These are phyloP conservation scores for Comarum palustre DNA, from an alignment of 306 rosid species.

Conservation along the genomic window DNA sequence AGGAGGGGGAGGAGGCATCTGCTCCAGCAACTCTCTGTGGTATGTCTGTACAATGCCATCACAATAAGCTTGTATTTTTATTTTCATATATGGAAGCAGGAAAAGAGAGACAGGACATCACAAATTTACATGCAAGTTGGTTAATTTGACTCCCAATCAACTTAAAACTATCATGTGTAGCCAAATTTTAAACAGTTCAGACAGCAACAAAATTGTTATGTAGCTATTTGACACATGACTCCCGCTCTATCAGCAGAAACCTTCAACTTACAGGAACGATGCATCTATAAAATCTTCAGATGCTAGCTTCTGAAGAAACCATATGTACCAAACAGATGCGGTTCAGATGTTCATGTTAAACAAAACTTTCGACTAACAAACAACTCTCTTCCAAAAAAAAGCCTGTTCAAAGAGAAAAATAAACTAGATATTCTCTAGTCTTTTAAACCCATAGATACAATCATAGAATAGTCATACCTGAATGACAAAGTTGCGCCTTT, in stretches of 20 bases:
- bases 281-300: neutral
- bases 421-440: neutral
- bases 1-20: constrained; percentile 62
- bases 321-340: neutral
- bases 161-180: neutral
- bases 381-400: too few species aligned
- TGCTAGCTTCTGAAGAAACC: neutral
- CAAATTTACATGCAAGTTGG: neutral
- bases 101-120: neutral
- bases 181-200: neutral
- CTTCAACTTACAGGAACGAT: neutral
- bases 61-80: neutral
- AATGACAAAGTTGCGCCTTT: constrained; percentile 88
- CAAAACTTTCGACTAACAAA: neutral
- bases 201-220: neutral
- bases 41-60: constrained; percentile 50
- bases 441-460: neutral
- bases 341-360: neutral
- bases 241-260: neutral
- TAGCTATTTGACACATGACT: neutral
- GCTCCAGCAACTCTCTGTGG: constrained; percentile 77
- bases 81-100: neutral
- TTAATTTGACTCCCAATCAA: neutral
- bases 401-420: neutral
- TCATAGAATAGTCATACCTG: constrained; percentile 51